Evolutionary conservation across 441 rosid species (phyloP), one percentile per base, ranked within the genome.

Genomic region (Populus hybrid): DNA sequence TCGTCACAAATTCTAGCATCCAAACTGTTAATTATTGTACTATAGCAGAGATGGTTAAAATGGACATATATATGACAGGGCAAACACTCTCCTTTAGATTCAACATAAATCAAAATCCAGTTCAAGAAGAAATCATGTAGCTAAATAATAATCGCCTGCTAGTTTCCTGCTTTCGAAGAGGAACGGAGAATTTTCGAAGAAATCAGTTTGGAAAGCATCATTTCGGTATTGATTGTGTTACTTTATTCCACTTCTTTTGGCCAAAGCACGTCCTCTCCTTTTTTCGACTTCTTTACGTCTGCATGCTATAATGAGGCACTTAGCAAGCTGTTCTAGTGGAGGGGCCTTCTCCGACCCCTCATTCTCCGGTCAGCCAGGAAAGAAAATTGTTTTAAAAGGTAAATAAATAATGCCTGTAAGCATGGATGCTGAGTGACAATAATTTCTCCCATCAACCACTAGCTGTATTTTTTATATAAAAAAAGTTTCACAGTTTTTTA

Each of bases 221-320:
- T 57, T 71, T 57, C 36, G 67, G 53, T 28, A n/a, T 80, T 77
- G 75, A 73, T 64, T 77, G 21, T 34, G 18, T 66, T 8, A 35
- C 75, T 66, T 77, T 81, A 74, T 77, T 81, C 76, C 71, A 20
- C 68, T 35, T 26, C 42, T 61, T 65, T 16, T 77, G 61, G 23
- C 21, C 70, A 14, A 65, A 21, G 66, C 34, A 50, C 35, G 5
- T 40, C 32, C 21, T 75, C 75, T 23, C 20, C 30, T 35, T 24
- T 30, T 71, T 75, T 35, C 50, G 57, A 12, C 38, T 20, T 18
- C 64, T 64, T 70, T 26, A 21, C 46, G 40, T 69, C 10, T 53
- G 68, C 69, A 69, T 40, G 36, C 10, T 26, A 70, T 26, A 16
- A 63, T 28, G 30, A 28, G 30, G 68, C 72, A 78, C 68, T 74